A percentile compares a stretch with the other conserved stretches of the same genome.
Conservation (phyloP, 2,329 filamentous ascomycete species). For the Claviceps fusiformis region DNA sequence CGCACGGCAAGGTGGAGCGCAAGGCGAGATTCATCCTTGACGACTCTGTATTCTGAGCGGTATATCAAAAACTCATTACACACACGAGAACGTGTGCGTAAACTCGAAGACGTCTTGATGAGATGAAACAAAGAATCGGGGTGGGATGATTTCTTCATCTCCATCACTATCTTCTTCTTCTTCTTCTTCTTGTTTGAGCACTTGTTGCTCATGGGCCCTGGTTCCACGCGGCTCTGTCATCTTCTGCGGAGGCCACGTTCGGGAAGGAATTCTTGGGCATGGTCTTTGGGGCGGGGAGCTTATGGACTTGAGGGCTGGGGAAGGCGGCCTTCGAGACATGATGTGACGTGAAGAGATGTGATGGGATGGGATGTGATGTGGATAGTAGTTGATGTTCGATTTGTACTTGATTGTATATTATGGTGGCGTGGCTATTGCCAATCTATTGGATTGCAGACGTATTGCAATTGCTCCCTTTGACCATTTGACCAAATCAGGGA, state of each 20-base stretch:
- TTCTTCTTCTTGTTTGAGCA: slow-evolving; percentile 25
- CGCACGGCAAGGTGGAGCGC: slow-evolving; percentile 64
- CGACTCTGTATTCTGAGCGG: slow-evolving; percentile 65
- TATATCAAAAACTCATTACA: slow-evolving; percentile 34
- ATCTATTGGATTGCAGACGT: not conserved
- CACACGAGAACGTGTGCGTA: not conserved
- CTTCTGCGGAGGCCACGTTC: not conserved
- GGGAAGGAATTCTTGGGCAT: slow-evolving; percentile 1
- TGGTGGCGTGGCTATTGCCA: not conserved
- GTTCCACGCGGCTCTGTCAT: slow-evolving; percentile 2
- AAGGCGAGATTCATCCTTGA: slow-evolving; percentile 64
- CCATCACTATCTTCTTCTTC: not conserved
- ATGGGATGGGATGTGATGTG: not conserved
- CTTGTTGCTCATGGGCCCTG: slow-evolving; percentile 27
- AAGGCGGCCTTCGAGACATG: slow-evolving; percentile 30
- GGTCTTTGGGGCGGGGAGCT: slow-evolving; percentile 13
- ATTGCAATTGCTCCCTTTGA: no score
- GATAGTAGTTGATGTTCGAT: no score
- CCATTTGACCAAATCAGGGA: no score
- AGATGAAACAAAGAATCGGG: slow-evolving; percentile 20
- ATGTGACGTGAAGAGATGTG: not conserved
- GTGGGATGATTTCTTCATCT: slow-evolving; percentile 5
- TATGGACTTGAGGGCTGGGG: slow-evolving; percentile 17
- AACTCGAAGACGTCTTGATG: slow-evolving; percentile 10
- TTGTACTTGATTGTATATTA: not conserved